Conservation (phyloP, 2,329 filamentous ascomycete species). For the Catunica adiposa region DNA sequence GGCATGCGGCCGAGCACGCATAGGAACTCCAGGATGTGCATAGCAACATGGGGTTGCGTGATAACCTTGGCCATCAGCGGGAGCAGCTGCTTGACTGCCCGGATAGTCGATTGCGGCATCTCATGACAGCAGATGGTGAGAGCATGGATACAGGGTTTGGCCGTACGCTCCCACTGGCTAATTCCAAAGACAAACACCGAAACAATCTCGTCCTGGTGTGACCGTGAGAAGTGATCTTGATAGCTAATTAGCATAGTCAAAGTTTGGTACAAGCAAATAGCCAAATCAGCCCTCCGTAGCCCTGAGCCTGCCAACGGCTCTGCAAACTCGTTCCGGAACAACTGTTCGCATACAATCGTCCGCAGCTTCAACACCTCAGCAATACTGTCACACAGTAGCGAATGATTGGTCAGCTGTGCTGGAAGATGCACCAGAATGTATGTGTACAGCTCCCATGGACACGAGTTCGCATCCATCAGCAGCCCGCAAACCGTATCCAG, state of each 20-base stretch:
- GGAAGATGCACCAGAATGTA: constrained; percentile 76
- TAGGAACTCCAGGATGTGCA: constrained; percentile 94
- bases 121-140: constrained; percentile 92
- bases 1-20: constrained; percentile 72
- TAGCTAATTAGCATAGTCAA: constrained; percentile 84
- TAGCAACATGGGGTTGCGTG: constrained; percentile 76
- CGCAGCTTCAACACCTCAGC: constrained; percentile 62
- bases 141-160: constrained; percentile 86
- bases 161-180: constrained; percentile 66
- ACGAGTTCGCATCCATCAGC: constrained; percentile 3
- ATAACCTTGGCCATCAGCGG: constrained; percentile 94
- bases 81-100: constrained; percentile 68
- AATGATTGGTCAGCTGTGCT: constrained; percentile 77
- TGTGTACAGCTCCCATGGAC: constrained; percentile 85
- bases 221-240: constrained; percentile 66
- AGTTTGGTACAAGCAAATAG: constrained; percentile 72
- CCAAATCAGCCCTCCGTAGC: constrained; percentile 73
- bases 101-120: constrained; percentile 71
- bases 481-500: constrained; percentile 49
- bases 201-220: constrained; percentile 79
- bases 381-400: constrained; percentile 60
- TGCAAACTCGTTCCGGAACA: constrained; percentile 58
- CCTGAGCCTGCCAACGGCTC: constrained; percentile 68
- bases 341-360: constrained; percentile 63
- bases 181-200: constrained; percentile 75